Conservation (phyloP, 2,329 filamentous ascomycete species). For the Microdochium paspali region DNA sequence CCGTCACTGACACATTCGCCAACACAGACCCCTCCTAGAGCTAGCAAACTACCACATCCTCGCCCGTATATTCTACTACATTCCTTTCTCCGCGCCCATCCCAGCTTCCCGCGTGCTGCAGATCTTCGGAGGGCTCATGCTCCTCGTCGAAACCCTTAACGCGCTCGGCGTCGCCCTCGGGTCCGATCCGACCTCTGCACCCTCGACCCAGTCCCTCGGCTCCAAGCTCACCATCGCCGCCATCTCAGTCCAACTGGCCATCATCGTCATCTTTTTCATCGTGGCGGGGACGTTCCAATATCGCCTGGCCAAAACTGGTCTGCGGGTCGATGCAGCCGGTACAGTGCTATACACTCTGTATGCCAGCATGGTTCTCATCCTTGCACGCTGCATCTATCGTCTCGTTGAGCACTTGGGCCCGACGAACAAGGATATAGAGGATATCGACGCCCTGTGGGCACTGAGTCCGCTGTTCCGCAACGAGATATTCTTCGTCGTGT, state of each 20-base stretch:
- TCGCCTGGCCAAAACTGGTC: constrained; percentile 14
- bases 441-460: constrained; percentile 15
- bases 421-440: constrained; percentile 20
- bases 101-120: constrained; percentile 32
- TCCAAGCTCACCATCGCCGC: constrained; percentile 28
- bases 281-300: constrained; percentile 35
- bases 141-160: constrained; percentile 36
- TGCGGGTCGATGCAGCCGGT: constrained; percentile 8
- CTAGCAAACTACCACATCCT: constrained; percentile 57
- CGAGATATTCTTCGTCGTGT: constrained; percentile 36
- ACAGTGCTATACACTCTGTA: constrained; percentile 29
- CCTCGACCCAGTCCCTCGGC: constrained; percentile 21
- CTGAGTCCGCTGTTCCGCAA: constrained; percentile 27
- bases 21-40: constrained; percentile 48
- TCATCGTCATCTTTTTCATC: constrained; percentile 32
- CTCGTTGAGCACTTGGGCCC: constrained; percentile 32
- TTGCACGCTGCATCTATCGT: constrained; percentile 38
- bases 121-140: constrained; percentile 35
- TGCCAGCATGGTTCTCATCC: constrained; percentile 30
- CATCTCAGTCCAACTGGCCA: constrained; percentile 34
- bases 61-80: constrained; percentile 50
- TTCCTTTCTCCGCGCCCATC: constrained; percentile 50
- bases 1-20: too few relatives aligned
- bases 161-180: constrained; percentile 29
- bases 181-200: constrained; percentile 23